Conservation (phyloP, 441 rosid species). For the Breynia disticha region DNA sequence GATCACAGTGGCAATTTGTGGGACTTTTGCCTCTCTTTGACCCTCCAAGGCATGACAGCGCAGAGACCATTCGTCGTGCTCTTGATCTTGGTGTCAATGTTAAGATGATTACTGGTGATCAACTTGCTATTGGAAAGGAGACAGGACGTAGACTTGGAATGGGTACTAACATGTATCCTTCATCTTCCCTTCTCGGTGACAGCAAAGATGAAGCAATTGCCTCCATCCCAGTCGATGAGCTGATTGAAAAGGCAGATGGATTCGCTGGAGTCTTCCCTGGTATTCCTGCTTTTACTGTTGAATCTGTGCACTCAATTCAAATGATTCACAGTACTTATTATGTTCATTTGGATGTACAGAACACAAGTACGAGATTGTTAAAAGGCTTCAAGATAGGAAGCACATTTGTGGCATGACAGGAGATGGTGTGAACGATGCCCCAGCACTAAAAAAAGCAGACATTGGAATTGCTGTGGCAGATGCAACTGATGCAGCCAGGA, state of each 20-base stretch:
- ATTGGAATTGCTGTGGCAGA: too few relatives aligned
- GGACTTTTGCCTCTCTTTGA: conserved; percentile 89
- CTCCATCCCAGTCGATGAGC: conserved; percentile 45
- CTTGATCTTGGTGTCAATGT: conserved; percentile 92
- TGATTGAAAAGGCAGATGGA: conserved; percentile 89
- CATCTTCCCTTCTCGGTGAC: conserved; percentile 67
- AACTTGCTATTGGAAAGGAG: conserved; percentile 91
- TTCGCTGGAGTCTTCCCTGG: conserved; percentile 97
- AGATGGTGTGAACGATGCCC: conserved; percentile 93
- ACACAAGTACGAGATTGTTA: conserved; percentile 89
- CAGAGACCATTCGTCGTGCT: conserved; percentile 82
- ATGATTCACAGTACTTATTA: neutral
- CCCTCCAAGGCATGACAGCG: conserved; percentile 94
- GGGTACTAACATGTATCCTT: too few relatives aligned
- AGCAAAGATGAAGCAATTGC: conserved; percentile 50
- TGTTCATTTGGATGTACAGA: conserved; percentile 27
- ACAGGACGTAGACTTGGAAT: conserved; percentile 93
- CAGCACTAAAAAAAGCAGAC: too few relatives aligned
- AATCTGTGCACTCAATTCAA: neutral
- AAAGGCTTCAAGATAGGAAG: conserved; percentile 69
- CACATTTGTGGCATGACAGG: conserved; percentile 97
- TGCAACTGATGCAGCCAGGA: conserved; percentile 86
- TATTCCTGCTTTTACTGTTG: conserved; percentile 16
- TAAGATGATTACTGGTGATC: conserved; percentile 96
- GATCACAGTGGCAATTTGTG: conserved; percentile 77